Base-by-base conservation (phyloP, 1,139 yeast species). In the Saccharomycopsis phalli region DNA sequence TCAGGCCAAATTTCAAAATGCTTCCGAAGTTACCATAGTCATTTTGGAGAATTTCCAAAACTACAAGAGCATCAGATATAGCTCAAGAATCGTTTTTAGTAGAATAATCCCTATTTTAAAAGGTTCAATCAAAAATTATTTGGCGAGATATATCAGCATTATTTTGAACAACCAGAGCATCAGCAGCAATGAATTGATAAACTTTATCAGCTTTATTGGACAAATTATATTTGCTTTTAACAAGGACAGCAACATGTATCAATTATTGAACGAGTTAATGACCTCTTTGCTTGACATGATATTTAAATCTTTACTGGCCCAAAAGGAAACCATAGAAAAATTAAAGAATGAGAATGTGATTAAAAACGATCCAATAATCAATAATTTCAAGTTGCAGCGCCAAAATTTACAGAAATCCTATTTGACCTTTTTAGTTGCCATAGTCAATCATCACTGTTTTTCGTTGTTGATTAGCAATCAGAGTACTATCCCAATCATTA, bases 51-150 rank as follows among this genome's bases (percentile, higher is more conserved):
- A 74, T 44, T 74, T 86, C 53, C 70, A 79, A 37, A 70, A 74
- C 38, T 69, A 68, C 48, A 87, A 81, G 54, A 67, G 69, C 21
- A 75, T 91, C 39, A 72, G 98, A 54, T 95, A 87, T 49, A 81
- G 95, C 3, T 69, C 93, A 1, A 71, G 96, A 51, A 84, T 83
- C 58, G 75, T 95, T 18, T 80, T 88, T 61, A 84, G 95, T 3
- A 72, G 97, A 48, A 69, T 93, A 48, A 80, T 87, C 42, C 87
- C 94, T 17, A 67, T 88, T 27, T 65, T 88, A 49, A 77, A 77
- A 44, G 65, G 65, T 25, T 62, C 62, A 11, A 65, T 78, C 46
- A 65, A 76, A 32, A 59, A 58, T 36, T 82, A 76, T 54, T 68
- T 84, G 56, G 79, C 81, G 45, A 79, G 86, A 53, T 69, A 88